Evolutionary conservation across 352 stramenopile species (phyloP), one percentile per base, ranked within the genome.

Genomic region (Globisporangium solare): DNA sequence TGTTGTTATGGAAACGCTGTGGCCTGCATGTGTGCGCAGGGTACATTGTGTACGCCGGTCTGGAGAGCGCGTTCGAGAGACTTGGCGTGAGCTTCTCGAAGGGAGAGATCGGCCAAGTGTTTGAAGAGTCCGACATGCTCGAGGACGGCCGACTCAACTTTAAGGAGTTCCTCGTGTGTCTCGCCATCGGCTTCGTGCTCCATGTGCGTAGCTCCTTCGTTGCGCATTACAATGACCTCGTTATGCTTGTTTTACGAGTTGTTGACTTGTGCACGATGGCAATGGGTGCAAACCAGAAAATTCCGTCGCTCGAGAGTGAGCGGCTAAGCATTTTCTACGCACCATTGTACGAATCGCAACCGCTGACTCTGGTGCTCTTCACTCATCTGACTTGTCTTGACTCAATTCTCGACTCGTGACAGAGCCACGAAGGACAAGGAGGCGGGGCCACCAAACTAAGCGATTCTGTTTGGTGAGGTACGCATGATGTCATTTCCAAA

Each of bases 141-240:
- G 76, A 93, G 54, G 81, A 86, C 55, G 83, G 83, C 47, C 70
- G 70, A 39, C 74, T 96, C 15, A 89, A 63, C 22, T 95, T 95
- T 61, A 94, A 93, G 52, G 87, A 95, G 64, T 95, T 95, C 42
- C 78, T 96, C 48, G 79, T 92, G 6, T 94, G 83, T 39, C 78
- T 96, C 43, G 86, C 82, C 0, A 90, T 96, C 27, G 82, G 74
- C 31, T 96, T 93, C 54, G 79, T 96, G 17, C 74, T 95, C 20
- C 83, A 94, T 27, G 84, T 93, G 70, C 48, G 75, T 53, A 35
- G 27, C 27, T 35, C 27, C 7, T 35, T 6, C 27, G 6, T 22
- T 48, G 27, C 6, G 15, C 8, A 59, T 42, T 37, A 43, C 20
- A 20, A n/a, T 40, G 40, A 11, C 15, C 51, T 47, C 6, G 24